Conservation (phyloP, 1,284 basidiomycete genomes). For the Marasmius sp. region DNA sequence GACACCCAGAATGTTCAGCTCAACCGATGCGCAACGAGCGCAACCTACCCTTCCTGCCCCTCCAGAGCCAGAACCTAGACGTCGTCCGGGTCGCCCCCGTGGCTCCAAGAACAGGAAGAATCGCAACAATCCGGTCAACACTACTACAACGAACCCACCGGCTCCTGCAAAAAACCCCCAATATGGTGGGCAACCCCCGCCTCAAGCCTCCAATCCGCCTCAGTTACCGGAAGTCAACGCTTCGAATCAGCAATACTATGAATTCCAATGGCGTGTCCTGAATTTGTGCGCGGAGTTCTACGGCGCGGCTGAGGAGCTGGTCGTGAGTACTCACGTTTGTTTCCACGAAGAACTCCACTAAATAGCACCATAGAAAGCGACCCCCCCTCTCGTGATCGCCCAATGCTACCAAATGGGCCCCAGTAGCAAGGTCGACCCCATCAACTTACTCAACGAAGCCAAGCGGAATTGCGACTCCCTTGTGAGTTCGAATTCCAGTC, state of each 20-base stretch:
- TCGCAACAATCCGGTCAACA: constrained; percentile 15
- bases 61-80: constrained; percentile 42
- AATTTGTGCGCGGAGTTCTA: constrained; percentile 83
- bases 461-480: constrained; percentile 75
- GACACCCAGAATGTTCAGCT: constrained; percentile 14
- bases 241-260: constrained; percentile 75
- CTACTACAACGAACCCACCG: constrained; percentile 13
- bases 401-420: constrained; percentile 78
- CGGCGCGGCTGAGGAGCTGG: constrained; percentile 77
- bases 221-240: constrained; percentile 55
- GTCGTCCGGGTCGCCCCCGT: constrained; percentile 69
- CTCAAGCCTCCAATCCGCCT: constrained; percentile 26
- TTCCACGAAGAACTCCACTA: constrained; percentile 13
- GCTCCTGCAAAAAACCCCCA: constrained; percentile 21
- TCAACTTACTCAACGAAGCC: constrained; percentile 70
- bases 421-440: constrained; percentile 65
- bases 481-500: constrained; percentile 38
- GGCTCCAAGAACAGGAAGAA: constrained; percentile 72
- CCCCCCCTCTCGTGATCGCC: constrained; percentile 69
- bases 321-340: constrained; percentile 49
- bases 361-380: constrained; percentile 55
- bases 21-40: not conserved
- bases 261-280: constrained; percentile 81
- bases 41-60: constrained; percentile 8
- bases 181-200: constrained; percentile 24